Evolutionary conservation across 2,329 filamentous ascomycete genomes (phyloP), one percentile per base, ranked within the genome.

Genomic region (Penicillium crustosum): DNA sequence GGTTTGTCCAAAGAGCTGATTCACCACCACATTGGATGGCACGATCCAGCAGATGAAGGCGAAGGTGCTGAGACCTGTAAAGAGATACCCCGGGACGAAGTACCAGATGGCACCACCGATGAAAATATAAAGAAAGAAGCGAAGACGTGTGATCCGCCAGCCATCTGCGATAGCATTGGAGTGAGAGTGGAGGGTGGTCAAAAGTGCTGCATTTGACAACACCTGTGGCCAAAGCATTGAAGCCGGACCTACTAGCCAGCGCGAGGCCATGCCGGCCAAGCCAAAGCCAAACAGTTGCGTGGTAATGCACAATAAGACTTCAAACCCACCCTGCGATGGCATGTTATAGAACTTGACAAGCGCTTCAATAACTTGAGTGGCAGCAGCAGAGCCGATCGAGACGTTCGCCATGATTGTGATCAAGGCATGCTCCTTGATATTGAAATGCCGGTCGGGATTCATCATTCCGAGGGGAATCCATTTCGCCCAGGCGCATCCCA

Each of bases 11-110:
- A 91, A 91, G 0, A 91, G 69, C 67, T 91, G 88, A 62, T 91
- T 91, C 35, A 91, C 77, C 8, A 89, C 78, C 0, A 86, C 80
- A 57, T 85, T 90, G 48, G 88, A 78, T 1, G 89, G 89, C 0
- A 82, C 83, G 36, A 89, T 81, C 87, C 89, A 91, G 4, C 88
- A 90, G 13, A 85, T 80, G 65, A 90, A 88, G 13, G 86, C 86
- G 65, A 91, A 90, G 6, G 86, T 82, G 64, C 86, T 89, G 13
- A 91, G 75, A 27, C 83, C 89, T 61, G 88, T 86, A 49, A 86
- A 88, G 6, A 91, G 76, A 61, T 85, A 89, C 0, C 86, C 87
- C 0, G 88, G 87, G 27, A 72, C 60, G 55, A 76, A 75, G 49
- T 75, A 76, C 72, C 74, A 76, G 29, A 70, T 55, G 4, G 69